Conservation (phyloP, 108 stramenopile genomes). For the Schizochytrium sp. region DNA sequence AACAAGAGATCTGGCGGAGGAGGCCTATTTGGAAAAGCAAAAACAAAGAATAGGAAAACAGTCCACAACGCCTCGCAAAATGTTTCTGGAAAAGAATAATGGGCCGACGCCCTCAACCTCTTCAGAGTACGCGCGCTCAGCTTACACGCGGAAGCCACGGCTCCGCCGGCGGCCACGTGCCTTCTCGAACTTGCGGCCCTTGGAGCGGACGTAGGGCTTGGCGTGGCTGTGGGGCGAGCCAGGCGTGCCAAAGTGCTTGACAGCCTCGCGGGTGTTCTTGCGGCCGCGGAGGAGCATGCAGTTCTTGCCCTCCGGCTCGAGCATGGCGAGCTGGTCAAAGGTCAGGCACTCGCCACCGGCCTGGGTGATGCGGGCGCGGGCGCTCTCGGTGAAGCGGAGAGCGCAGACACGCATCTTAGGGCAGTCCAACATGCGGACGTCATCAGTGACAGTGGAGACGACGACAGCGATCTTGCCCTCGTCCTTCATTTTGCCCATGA, state of each 20-base stretch:
- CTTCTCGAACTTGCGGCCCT: conserved; percentile 99
- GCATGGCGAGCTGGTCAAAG: conserved; percentile 95
- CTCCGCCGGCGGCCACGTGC: conserved; percentile 97
- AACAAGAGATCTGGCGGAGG: too few relatives aligned
- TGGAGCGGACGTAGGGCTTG: conserved; percentile 95
- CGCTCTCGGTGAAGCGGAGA: conserved; percentile 91
- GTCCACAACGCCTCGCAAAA: not conserved
- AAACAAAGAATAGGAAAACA: not conserved
- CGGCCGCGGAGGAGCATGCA: conserved; percentile 97
- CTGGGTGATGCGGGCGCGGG: conserved; percentile 90
- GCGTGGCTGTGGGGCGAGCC: conserved; percentile 81
- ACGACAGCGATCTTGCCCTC: conserved; percentile 79
- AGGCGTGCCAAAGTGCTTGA: conserved; percentile 93
- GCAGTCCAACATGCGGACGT: conserved; percentile 90
- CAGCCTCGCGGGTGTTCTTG: conserved; percentile 81
- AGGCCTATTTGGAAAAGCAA: not conserved
- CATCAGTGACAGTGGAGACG: conserved; percentile 96
- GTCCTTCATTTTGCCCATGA: conserved; percentile 92
- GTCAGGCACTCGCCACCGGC: conserved; percentile 98
- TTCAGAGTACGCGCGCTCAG: not conserved
- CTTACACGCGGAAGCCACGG: conserved; percentile 93
- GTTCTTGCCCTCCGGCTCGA: conserved; percentile 86
- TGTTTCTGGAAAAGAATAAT: not conserved
- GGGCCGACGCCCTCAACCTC: not conserved
- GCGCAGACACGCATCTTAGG: conserved; percentile 89